Conservation (phyloP, 1,284 basidiomycete genomes). For the Cryptococcus sp. region DNA sequence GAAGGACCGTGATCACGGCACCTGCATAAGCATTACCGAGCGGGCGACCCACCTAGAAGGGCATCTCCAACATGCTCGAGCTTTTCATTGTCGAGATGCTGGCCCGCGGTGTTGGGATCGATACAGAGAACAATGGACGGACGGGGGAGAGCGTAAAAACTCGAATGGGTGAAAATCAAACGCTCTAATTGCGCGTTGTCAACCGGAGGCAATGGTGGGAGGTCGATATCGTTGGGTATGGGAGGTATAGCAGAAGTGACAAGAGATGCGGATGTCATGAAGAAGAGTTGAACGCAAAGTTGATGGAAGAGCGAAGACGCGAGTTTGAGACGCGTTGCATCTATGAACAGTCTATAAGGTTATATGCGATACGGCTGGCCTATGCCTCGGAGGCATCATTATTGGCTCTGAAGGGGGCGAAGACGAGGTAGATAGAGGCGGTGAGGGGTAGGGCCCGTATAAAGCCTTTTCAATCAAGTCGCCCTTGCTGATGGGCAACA, state of each 20-base stretch:
- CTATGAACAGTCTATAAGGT: too few relatives aligned
- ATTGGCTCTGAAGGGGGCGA: slow-evolving; percentile 25
- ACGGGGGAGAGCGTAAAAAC: background rate
- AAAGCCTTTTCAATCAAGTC: slow-evolving; percentile 21
- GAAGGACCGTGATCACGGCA: slow-evolving; percentile 24
- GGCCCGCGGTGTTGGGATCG: background rate
- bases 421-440: slow-evolving; percentile 32
- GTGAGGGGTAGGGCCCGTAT: slow-evolving; percentile 33
- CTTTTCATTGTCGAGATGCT: slow-evolving; percentile 33
- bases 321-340: too few relatives aligned
- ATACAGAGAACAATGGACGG: background rate
- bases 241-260: background rate
- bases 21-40: slow-evolving; percentile 10
- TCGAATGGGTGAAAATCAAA: slow-evolving; percentile 9
- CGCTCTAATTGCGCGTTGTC: background rate
- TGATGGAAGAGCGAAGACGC: too few relatives aligned
- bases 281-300: too few relatives aligned
- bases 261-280: background rate
- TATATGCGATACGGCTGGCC: too few relatives aligned
- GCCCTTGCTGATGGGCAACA: slow-evolving; percentile 36
- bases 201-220: slow-evolving; percentile 8
- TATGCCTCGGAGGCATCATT: background rate
- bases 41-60: slow-evolving; percentile 31
- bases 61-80: slow-evolving; percentile 38
- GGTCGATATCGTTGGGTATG: background rate